A percentile compares a stretch with the other conserved stretches of the same genome.
Evolutionary conservation across 1,284 basidiomycete species (phyloP).

Genomic region (Tylopilus sp.): DNA sequence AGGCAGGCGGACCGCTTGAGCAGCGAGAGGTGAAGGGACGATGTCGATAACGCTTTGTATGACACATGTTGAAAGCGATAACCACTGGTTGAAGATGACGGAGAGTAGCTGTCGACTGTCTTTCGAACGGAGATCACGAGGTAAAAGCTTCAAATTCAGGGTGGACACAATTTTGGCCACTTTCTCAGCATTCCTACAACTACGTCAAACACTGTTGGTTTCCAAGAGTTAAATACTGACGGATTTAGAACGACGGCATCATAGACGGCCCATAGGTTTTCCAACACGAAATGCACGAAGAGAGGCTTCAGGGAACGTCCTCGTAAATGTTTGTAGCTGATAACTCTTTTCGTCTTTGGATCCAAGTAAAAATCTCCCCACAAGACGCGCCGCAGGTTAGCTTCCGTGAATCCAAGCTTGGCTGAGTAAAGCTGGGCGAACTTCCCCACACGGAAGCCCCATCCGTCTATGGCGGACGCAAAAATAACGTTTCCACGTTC

Average conservation of each 20-base stretch:
- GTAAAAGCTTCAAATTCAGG: slow-evolving; percentile 79
- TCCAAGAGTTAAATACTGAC: slow-evolving; percentile 47
- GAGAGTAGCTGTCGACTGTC: slow-evolving; percentile 82
- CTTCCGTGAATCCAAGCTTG: slow-evolving; percentile 90
- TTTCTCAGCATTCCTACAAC: slow-evolving; percentile 76
- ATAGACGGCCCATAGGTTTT: slow-evolving; percentile 97
- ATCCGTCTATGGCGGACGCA: slow-evolving; percentile 93
- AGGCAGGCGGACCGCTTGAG: slow-evolving; percentile 82
- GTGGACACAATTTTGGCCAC: slow-evolving; percentile 85
- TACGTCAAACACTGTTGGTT: slow-evolving; percentile 46
- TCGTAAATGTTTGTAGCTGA: slow-evolving; percentile 85
- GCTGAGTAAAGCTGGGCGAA: slow-evolving; percentile 91
- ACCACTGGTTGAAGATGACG: slow-evolving; percentile 92
- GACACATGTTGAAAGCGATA: slow-evolving; percentile 88
- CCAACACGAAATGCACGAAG: slow-evolving; percentile 96
- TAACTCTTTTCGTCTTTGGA: slow-evolving; percentile 91
- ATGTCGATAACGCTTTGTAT: slow-evolving; percentile 92
- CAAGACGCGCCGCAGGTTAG: slow-evolving; percentile 79
- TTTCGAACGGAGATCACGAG: slow-evolving; percentile 89
- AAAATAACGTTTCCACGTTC: slow-evolving; percentile 96
- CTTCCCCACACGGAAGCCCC: slow-evolving; percentile 93
- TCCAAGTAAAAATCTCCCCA: slow-evolving; percentile 99
- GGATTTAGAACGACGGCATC: slow-evolving; percentile 81
- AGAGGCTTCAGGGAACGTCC: slow-evolving; percentile 90
- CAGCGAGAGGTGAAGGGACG: slow-evolving; percentile 79